Base-by-base conservation (phyloP, 805 yeast genomes). In the Candida suzukii region DNA sequence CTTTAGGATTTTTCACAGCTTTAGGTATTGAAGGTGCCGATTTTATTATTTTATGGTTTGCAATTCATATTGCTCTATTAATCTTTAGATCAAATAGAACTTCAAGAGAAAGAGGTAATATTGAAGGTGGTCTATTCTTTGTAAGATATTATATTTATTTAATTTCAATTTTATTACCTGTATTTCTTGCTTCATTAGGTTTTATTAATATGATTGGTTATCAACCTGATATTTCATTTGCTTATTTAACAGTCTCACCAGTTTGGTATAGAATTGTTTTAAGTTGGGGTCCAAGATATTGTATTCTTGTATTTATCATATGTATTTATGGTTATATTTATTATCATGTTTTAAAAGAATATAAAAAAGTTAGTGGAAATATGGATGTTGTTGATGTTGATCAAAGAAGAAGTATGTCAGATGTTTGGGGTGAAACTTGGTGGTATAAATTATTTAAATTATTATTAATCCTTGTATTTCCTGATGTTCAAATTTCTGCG, bases 1-100 rank as follows among this genome's bases (percentile, higher is more conserved):
- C 78, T 4, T 71, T 83, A 28, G 96, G 95, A 2, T 88, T 84
- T 68, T 79, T 86, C 60, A 83, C 95, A 1, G 85, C 90, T 3
- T 70, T 80, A 31, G 72, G 87, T 19, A 82, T 84, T 13, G 95
- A 86, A 60, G 95, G 95, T 18, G 88, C 90, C 2, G 97, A 88
- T 60, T 55, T 87, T 28, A 88, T 93, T 16, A 88, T 88, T 40
- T 64, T 87, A 26, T 72, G 82, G 28, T 83, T 88, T 62, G 95
- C 96, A 2, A 61, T 88, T 14, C 96, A 88, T 61, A 83, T 91
- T 10, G 86, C 78, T 22, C 55, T 88, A 34, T 63, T 87, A 25
- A 82, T 88, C 4, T 84, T 86, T 58, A 66, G 68, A 44, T 87
- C 91, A 1, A 68, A 66, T 24, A 67, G 70, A 43, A 70, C 67